phyloP scores from a whole-genome alignment of 192 early-diverging fungal species.

The Coemansia sp. region DNA sequence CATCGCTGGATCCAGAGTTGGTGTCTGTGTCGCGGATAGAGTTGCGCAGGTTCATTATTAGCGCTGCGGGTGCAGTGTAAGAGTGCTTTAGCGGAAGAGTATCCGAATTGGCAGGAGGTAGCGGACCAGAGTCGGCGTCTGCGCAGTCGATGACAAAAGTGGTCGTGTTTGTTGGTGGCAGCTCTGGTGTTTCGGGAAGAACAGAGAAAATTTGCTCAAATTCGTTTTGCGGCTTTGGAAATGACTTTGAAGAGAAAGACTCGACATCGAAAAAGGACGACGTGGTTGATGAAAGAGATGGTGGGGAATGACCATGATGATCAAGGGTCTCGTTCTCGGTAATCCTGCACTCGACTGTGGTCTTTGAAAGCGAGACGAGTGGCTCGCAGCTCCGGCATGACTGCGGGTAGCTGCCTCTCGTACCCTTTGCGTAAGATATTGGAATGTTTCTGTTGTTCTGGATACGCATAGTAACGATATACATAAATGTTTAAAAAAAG shows the following conservation, averaged over 20 bases:
- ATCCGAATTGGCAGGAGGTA: not conserved
- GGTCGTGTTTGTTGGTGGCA: conserved; percentile 5
- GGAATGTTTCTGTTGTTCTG: too few relatives aligned
- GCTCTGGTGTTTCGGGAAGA: conserved; percentile 13
- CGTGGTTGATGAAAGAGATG: conserved; percentile 20
- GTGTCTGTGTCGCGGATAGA: conserved; percentile 3
- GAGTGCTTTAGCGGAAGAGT: conserved; percentile 1
- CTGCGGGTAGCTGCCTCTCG: not conserved
- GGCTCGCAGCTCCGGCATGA: conserved; percentile 24
- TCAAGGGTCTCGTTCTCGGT: conserved; percentile 2
- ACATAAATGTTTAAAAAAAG: too few relatives aligned
- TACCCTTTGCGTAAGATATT: too few relatives aligned
- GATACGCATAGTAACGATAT: too few relatives aligned
- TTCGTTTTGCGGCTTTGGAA: conserved; percentile 21
- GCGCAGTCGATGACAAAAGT: conserved; percentile 17
- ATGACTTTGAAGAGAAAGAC: conserved; percentile 18
- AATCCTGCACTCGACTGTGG: conserved; percentile 35
- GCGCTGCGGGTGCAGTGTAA: conserved; percentile 18
- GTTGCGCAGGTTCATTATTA: conserved; percentile 33
- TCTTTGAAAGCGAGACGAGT: conserved; percentile 33
- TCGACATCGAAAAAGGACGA: conserved; percentile 33
- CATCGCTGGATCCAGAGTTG: not conserved
- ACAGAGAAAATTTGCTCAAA: conserved; percentile 34
- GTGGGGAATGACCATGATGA: conserved; percentile 1
- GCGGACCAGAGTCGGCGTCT: not conserved